phyloP scores from a whole-genome alignment of 352 stramenopile species.

The Pythium utonaiense region DNA sequence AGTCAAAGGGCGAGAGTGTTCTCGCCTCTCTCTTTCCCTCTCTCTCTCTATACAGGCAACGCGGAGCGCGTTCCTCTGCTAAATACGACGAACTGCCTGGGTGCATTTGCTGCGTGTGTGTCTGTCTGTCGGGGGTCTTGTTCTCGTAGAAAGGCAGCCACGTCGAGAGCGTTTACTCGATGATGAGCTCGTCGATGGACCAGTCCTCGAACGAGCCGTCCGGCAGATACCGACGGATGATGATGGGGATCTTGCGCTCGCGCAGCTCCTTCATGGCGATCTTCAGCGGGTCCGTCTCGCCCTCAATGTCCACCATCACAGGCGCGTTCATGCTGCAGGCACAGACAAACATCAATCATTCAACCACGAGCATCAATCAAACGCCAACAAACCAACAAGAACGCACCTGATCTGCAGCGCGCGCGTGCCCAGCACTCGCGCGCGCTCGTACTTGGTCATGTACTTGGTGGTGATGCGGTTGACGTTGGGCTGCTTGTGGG shows the following conservation, averaged over 20 bases:
- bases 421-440: slow-evolving; percentile 96
- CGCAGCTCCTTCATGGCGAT: slow-evolving; percentile 99
- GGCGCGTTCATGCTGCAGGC: slow-evolving; percentile 94
- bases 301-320: slow-evolving; percentile 95
- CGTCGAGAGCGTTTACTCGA: slow-evolving; percentile 82
- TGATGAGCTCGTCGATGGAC: slow-evolving; percentile 98
- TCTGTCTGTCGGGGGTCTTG: no score
- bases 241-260: slow-evolving; percentile 99
- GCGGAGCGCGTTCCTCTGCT: background rate
- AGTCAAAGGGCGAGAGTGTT: no score
- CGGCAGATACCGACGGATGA: slow-evolving; percentile 97
- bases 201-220: slow-evolving; percentile 99
- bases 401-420: slow-evolving; percentile 96
- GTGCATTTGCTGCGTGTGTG: no score
- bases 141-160: background rate
- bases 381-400: background rate
- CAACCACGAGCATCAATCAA: no score
- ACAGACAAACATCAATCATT: no score
- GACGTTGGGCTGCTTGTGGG: slow-evolving; percentile 81
- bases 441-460: slow-evolving; percentile 99
- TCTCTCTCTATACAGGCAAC: no score
- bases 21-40: no score
- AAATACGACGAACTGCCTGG: background rate
- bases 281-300: slow-evolving; percentile 99
- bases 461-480: slow-evolving; percentile 96